Percentiles rank a stretch among this genome's conserved stretches.
phyloP scores from a whole-genome alignment of 2,329 filamentous ascomycete genomes.

The Thermothelomyces thermophilus region DNA sequence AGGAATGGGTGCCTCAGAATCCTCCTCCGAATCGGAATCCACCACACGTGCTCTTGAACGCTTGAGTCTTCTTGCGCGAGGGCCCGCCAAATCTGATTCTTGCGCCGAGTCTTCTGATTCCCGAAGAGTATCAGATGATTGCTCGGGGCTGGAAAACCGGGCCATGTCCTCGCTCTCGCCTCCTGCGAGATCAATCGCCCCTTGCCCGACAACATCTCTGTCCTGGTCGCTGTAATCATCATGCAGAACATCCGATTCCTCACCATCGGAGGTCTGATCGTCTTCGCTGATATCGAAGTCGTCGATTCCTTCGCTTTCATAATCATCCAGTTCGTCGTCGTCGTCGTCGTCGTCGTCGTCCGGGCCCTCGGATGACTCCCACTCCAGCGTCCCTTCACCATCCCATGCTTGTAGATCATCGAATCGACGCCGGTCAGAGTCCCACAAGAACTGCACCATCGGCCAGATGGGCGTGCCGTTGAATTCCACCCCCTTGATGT shows the following conservation, averaged over 20 bases:
- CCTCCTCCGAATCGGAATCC: conserved; percentile 14
- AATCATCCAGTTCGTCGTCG: conserved; percentile 14
- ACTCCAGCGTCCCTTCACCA: neutral
- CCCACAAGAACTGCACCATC: conserved; percentile 8
- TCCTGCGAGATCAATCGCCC: neutral
- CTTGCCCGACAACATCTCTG: too few relatives aligned
- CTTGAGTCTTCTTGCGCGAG: conserved; percentile 4
- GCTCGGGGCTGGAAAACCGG: conserved; percentile 17
- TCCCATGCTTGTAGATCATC: neutral
- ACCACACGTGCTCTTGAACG: conserved; percentile 10
- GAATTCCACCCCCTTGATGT: neutral
- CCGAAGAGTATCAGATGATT: conserved; percentile 8
- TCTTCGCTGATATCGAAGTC: conserved; percentile 16
- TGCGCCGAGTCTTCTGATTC: conserved; percentile 1
- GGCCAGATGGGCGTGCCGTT: conserved; percentile 3
- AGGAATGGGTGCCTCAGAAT: conserved; percentile 8
- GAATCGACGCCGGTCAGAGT: neutral
- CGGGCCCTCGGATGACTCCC: neutral
- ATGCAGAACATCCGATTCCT: conserved; percentile 4
- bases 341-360: neutral
- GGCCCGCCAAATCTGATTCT: conserved; percentile 4
- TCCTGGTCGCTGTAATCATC: conserved; percentile 6
- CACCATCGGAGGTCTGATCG: conserved; percentile 8
- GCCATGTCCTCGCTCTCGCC: neutral
- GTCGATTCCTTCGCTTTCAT: conserved; percentile 22